Percentiles rank a stretch among this genome's conserved stretches.
These are phyloP conservation scores for Cruciata laevipes DNA, from an alignment of 257 asterid genomes.

Conservation along the genomic window DNA sequence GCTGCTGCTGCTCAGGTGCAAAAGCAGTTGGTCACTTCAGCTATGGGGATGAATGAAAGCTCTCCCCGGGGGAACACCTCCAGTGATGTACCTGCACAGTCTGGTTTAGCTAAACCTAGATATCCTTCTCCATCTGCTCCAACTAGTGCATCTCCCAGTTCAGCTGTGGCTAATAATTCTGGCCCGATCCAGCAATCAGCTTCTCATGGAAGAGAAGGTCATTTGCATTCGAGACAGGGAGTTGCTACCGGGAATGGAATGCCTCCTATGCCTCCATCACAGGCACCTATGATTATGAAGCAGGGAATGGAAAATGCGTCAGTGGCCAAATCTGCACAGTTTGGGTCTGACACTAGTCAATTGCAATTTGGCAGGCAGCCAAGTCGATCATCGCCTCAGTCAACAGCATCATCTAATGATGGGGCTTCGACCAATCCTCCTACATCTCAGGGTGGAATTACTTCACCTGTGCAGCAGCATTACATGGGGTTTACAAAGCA, in stretches of 20 bases:
- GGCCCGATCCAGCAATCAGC: conserved; percentile 55
- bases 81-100: conserved; percentile 71
- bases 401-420: conserved; percentile 54
- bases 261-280: conserved; percentile 46
- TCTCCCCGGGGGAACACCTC: conserved; percentile 80
- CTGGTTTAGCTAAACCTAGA: conserved; percentile 77
- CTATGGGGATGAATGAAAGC: conserved; percentile 59
- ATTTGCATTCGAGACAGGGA: conserved; percentile 70
- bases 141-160: conserved; percentile 36
- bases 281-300: conserved; percentile 43
- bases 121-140: conserved; percentile 54
- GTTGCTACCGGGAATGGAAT: conserved; percentile 50
- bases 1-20: conserved; percentile 35
- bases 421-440: conserved; percentile 51
- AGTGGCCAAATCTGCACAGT: conserved; percentile 38
- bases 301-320: conserved; percentile 59
- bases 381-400: conserved; percentile 53
- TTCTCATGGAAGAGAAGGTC: conserved; percentile 58
- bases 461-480: conserved; percentile 39
- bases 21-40: conserved; percentile 61
- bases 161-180: conserved; percentile 38
- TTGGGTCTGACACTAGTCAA: conserved; percentile 54
- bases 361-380: conserved; percentile 45
- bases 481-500: conserved; percentile 78
- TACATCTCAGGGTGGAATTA: conserved; percentile 46